Percentiles rank a stretch among this genome's conserved stretches.
phyloP scores from a whole-genome alignment of 2,329 filamentous ascomycete genomes.

The Eutypella sp. region DNA sequence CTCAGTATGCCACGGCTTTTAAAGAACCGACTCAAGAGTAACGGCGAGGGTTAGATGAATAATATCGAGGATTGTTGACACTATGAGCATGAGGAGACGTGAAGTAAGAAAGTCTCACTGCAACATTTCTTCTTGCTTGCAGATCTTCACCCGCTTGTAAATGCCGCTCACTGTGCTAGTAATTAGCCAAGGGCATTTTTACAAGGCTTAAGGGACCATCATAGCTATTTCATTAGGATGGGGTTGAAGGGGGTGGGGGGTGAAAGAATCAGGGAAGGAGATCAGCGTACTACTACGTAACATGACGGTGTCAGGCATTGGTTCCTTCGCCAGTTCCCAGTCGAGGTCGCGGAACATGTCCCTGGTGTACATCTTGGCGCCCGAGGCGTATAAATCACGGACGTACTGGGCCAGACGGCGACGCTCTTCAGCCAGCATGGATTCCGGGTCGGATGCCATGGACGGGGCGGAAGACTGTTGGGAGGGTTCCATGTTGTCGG shows the following conservation, averaged over 20 bases:
- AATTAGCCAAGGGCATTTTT: too few relatives aligned
- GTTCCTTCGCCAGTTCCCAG: not conserved
- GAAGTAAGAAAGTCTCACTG: too few relatives aligned
- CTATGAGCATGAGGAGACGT: too few relatives aligned
- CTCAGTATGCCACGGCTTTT: too few relatives aligned
- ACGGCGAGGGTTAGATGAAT: too few relatives aligned
- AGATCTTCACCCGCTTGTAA: too few relatives aligned
- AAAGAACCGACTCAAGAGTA: too few relatives aligned
- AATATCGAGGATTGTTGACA: too few relatives aligned
- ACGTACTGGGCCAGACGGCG: not conserved
- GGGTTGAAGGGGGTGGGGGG: not conserved
- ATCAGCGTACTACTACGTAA: not conserved
- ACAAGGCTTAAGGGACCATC: too few relatives aligned
- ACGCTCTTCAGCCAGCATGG: not conserved
- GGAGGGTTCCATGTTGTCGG: not conserved
- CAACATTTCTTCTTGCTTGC: too few relatives aligned
- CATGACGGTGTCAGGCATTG: not conserved
- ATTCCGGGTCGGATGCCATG: not conserved
- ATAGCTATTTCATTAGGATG: not conserved
- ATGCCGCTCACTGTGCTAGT: too few relatives aligned
- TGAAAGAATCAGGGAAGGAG: not conserved
- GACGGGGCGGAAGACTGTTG: not conserved
- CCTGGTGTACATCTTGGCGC: constrained; percentile 1
- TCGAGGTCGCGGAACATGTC: constrained; percentile 2
- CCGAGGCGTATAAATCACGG: not conserved